A percentile compares a stretch with the other conserved stretches of the same genome.
Conservation (phyloP, 176 grass and related monocot genomes). For the Oryza brachyantha region DNA sequence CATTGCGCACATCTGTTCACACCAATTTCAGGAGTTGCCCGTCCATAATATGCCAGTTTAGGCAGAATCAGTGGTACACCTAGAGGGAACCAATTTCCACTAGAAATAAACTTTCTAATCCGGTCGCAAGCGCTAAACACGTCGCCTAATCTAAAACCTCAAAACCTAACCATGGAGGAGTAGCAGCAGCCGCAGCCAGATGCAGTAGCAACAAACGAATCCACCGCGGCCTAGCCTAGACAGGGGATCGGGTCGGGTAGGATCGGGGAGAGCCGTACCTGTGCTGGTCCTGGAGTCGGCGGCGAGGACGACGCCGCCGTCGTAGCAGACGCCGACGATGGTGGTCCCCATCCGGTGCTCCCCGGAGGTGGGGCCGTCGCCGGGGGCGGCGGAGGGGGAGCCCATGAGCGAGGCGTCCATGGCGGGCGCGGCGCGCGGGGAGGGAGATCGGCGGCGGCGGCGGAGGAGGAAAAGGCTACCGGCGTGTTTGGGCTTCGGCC, state of each 20-base stretch:
- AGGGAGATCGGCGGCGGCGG: neutral
- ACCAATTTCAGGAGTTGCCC: neutral
- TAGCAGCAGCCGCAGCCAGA: neutral
- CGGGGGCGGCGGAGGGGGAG: neutral
- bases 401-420: conserved; percentile 17
- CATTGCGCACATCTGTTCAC: neutral
- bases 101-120: neutral
- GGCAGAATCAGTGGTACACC: neutral
- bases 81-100: neutral
- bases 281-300: conserved; percentile 97
- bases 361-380: conserved; percentile 35
- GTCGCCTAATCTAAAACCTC: neutral
- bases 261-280: conserved; percentile 29
- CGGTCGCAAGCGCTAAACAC: neutral
- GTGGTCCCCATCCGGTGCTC: conserved; percentile 77
- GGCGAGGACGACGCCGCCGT: conserved; percentile 74
- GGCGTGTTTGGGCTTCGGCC: neutral
- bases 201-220: neutral
- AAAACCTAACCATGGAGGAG: neutral
- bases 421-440: no score
- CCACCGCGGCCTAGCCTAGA: neutral
- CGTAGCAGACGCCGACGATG: conserved; percentile 88
- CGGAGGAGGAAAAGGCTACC: neutral
- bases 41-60: neutral
- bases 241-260: neutral